Evolutionary conservation across 169 alveolate genomes (phyloP).

Genomic region (Eimeria maxima): DNA sequence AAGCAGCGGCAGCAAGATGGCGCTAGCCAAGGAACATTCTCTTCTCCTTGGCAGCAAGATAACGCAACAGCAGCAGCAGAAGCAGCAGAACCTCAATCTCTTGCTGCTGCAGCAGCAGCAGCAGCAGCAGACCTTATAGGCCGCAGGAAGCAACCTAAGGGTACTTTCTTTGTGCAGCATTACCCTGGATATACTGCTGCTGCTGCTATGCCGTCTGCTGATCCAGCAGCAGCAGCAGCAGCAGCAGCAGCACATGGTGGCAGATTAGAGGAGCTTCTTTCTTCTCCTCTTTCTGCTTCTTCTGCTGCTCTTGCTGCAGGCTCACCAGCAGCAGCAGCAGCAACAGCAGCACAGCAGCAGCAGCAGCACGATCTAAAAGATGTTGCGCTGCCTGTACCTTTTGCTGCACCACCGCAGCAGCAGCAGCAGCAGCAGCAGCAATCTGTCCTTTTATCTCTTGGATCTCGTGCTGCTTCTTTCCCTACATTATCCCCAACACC

Average conservation of each 20-base stretch:
- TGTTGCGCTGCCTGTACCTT: conserved; percentile 12
- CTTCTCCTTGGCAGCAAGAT: not conserved
- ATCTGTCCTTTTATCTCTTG: not conserved
- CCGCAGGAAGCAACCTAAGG: not conserved
- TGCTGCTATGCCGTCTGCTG: not conserved
- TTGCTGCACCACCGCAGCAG: not conserved
- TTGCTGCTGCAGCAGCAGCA: conserved; percentile 6
- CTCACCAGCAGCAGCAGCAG: conserved; percentile 15
- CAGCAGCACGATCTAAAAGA: not conserved
- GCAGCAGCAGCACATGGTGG: not conserved
- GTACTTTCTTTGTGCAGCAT: not conserved
- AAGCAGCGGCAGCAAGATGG: not conserved
- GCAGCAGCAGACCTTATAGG: not conserved
- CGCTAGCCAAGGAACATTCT: not conserved
- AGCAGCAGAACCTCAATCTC: not conserved
- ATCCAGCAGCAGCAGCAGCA: not conserved
- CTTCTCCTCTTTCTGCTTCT: not conserved
- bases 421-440: conserved; percentile 28
- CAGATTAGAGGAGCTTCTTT: not conserved
- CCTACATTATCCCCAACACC: not conserved
- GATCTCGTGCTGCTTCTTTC: not conserved
- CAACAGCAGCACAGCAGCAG: conserved; percentile 36
- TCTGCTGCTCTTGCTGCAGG: conserved; percentile 15
- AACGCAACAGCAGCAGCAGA: conserved; percentile 38
- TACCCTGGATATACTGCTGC: not conserved